phyloP scores from a whole-genome alignment of 805 yeast genomes.

The Metschnikowia kunwiensis region DNA sequence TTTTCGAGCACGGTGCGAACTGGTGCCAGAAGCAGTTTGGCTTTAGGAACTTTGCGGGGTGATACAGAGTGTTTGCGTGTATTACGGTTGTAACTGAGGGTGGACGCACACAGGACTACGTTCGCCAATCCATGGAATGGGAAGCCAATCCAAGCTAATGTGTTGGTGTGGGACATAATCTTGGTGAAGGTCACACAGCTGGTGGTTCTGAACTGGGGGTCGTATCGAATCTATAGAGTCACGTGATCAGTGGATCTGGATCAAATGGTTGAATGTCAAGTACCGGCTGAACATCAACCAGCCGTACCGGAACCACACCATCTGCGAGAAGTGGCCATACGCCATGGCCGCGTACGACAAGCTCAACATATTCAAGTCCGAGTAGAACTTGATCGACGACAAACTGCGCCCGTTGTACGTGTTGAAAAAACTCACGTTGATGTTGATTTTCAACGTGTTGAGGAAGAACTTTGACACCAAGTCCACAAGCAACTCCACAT shows the following conservation, averaged over 20 bases:
- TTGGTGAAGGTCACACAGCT: too few relatives aligned
- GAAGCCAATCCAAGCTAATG: too few relatives aligned
- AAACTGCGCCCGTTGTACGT: conserved; percentile 13
- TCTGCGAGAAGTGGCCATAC: conserved; percentile 79
- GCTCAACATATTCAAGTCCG: conserved; percentile 39
- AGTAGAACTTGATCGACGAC: conserved; percentile 31
- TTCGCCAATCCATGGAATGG: too few relatives aligned
- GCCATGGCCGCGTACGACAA: conserved; percentile 68
- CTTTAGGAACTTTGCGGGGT: conserved; percentile 25
- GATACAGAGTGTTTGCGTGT: too few relatives aligned
- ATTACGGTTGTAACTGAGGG: too few relatives aligned
- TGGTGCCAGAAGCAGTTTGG: conserved; percentile 54
- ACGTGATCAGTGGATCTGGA: too few relatives aligned
- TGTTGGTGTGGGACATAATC: too few relatives aligned
- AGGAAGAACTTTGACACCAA: conserved; percentile 33
- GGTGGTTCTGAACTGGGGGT: too few relatives aligned
- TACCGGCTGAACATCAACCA: conserved; percentile 81
- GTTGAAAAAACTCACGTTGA: conserved; percentile 38
- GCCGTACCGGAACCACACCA: conserved; percentile 92
- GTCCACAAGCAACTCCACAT: conserved; percentile 37
- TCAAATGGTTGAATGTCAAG: conserved; percentile 70
- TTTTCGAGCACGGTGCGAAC: conserved; percentile 76
- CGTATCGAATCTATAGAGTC: too few relatives aligned
- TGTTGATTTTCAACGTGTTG: conserved; percentile 31
- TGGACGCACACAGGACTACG: too few relatives aligned